Percentiles rank a stretch among this genome's conserved stretches.
Evolutionary conservation across 257 asterid species (phyloP).

Genomic region (Sherardia arvensis): DNA sequence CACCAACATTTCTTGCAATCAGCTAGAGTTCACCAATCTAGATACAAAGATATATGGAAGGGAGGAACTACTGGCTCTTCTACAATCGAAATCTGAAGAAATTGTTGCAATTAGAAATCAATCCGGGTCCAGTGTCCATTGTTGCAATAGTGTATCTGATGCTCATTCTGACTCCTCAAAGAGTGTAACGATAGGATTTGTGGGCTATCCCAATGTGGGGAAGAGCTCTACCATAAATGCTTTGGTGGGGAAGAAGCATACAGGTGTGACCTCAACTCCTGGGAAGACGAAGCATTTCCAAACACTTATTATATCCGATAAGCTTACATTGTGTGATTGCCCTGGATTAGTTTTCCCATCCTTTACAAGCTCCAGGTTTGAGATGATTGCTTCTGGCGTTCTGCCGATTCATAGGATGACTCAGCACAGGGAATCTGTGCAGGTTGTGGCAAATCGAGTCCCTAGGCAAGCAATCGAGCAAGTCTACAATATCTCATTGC

Average conservation of each 20-base stretch:
- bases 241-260: slow-evolving; percentile 77
- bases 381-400: slow-evolving; percentile 97
- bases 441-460: slow-evolving; percentile 88
- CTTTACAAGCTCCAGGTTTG: slow-evolving; percentile 90
- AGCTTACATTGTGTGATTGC: slow-evolving; percentile 90
- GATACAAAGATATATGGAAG: slow-evolving; percentile 62
- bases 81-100: slow-evolving; percentile 80
- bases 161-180: slow-evolving; percentile 23
- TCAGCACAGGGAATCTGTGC: slow-evolving; percentile 86
- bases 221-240: slow-evolving; percentile 96
- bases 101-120: slow-evolving; percentile 45
- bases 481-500: slow-evolving; percentile 68
- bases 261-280: slow-evolving; percentile 98
- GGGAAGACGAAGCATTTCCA: slow-evolving; percentile 98
- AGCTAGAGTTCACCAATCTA: slow-evolving; percentile 30
- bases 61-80: slow-evolving; percentile 66
- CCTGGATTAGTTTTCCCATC: slow-evolving; percentile 95
- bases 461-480: slow-evolving; percentile 57
- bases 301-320: slow-evolving; percentile 74
- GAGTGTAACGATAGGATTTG: slow-evolving; percentile 75
- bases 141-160: slow-evolving; percentile 15
- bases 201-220: slow-evolving; percentile 95
- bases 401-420: slow-evolving; percentile 89
- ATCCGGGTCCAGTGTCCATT: slow-evolving; percentile 23
- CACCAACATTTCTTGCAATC: slow-evolving; percentile 15